Evolutionary conservation across 2,329 filamentous ascomycete genomes (phyloP).

Genomic region (Trichoderma citrinoviride): DNA sequence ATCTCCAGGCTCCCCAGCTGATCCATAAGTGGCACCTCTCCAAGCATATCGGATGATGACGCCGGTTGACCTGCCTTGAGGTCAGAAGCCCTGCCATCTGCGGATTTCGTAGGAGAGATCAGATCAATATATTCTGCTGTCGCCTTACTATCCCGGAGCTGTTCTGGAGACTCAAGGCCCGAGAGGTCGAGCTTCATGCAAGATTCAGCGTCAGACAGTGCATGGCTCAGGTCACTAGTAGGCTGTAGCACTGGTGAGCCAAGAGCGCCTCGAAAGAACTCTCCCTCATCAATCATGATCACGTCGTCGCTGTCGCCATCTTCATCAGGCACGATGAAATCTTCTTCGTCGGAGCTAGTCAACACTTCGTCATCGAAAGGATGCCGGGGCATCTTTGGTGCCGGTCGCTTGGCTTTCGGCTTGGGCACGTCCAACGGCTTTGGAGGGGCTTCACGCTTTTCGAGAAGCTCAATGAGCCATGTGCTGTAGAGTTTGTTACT

Average conservation of each 20-base stretch:
- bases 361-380: slow-evolving; percentile 47
- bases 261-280: not conserved
- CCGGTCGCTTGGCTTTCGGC: slow-evolving; percentile 17
- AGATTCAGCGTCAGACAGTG: slow-evolving; percentile 27
- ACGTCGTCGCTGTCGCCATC: not conserved
- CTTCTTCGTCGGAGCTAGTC: slow-evolving; percentile 48
- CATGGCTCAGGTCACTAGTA: not conserved
- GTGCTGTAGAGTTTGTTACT: slow-evolving; percentile 54
- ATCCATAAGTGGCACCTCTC: slow-evolving; percentile 26
- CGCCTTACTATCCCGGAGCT: not conserved
- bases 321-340: slow-evolving; percentile 6
- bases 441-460: slow-evolving; percentile 40
- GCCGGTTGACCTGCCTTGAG: not conserved
- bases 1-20: slow-evolving; percentile 24
- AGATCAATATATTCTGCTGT: slow-evolving; percentile 29
- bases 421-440: slow-evolving; percentile 32
- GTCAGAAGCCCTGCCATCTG: not conserved
- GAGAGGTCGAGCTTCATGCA: slow-evolving; percentile 33
- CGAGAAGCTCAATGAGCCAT: slow-evolving; percentile 51
- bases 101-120: slow-evolving; percentile 27
- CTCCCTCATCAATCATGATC: not conserved
- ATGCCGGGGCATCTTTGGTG: not conserved
- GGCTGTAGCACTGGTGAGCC: not conserved
- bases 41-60: not conserved
- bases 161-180: slow-evolving; percentile 27